These are phyloP conservation scores for Akanthomyces muscarius DNA, from an alignment of 2,329 filamentous ascomycete genomes.

Conservation along the genomic window DNA sequence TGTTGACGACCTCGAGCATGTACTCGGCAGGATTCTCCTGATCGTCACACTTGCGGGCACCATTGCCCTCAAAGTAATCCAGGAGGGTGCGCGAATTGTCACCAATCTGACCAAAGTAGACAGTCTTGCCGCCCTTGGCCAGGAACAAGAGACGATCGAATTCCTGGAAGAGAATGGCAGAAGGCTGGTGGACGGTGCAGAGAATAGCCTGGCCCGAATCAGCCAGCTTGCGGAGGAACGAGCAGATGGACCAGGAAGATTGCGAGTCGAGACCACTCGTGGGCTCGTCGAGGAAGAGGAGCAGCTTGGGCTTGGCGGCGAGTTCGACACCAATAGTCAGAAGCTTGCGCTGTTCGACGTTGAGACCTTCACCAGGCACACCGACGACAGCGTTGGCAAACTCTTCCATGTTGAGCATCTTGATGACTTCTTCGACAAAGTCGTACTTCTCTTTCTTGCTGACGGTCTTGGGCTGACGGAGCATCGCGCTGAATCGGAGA, in stretches of 20 bases:
- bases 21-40: constrained; percentile 73
- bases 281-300: constrained; percentile 61
- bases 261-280: constrained; percentile 60
- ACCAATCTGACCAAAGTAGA: constrained; percentile 67
- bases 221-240: constrained; percentile 59
- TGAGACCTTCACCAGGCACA: constrained; percentile 56
- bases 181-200: constrained; percentile 54
- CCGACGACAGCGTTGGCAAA: constrained; percentile 65
- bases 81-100: constrained; percentile 53
- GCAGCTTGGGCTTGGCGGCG: constrained; percentile 52
- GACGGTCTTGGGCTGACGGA: constrained; percentile 52
- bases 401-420: constrained; percentile 63
- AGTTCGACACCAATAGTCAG: constrained; percentile 60
- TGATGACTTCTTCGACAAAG: constrained; percentile 62
- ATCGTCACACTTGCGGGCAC: constrained; percentile 53
- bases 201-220: constrained; percentile 50
- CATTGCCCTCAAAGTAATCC: constrained; percentile 62
- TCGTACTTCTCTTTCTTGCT: constrained; percentile 54
- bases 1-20: constrained; percentile 58
- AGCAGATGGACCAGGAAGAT: constrained; percentile 59
- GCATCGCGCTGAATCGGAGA: constrained; percentile 52
- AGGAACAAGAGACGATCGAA: constrained; percentile 63
- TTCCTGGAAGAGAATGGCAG: constrained; percentile 48
- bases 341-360: constrained; percentile 59
- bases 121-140: constrained; percentile 60